Conservation (phyloP, 768 basidiomycete genomes). For the Lactarius sanguifluus region DNA sequence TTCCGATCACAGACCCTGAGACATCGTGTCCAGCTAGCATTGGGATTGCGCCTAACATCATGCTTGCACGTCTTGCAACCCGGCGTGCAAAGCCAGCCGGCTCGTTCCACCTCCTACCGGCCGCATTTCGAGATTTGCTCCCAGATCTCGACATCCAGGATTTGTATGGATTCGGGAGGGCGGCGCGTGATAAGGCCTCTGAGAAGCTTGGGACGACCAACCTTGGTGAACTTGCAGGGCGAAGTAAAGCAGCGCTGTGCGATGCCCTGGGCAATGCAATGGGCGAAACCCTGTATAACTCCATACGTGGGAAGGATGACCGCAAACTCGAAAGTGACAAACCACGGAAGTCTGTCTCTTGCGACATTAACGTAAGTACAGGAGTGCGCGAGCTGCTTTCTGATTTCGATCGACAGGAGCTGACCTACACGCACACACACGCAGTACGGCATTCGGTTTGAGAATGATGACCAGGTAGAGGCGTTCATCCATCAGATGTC, state of each 20-base stretch:
- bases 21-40: slow-evolving; percentile 66
- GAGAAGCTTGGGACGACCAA: slow-evolving; percentile 74
- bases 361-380: slow-evolving; percentile 85
- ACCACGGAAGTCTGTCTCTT: slow-evolving; percentile 86
- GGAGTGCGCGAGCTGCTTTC: neutral
- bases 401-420: slow-evolving; percentile 18
- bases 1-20: slow-evolving; percentile 12
- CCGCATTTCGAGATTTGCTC: slow-evolving; percentile 54
- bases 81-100: slow-evolving; percentile 89
- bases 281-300: slow-evolving; percentile 85
- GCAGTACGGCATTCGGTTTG: slow-evolving; percentile 95
- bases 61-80: slow-evolving; percentile 90
- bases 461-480: slow-evolving; percentile 77
- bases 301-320: slow-evolving; percentile 80
- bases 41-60: slow-evolving; percentile 88
- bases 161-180: slow-evolving; percentile 84
- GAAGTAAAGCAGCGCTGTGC: slow-evolving; percentile 63
- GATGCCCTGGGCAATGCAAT: slow-evolving; percentile 74
- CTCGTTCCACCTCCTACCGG: slow-evolving; percentile 67
- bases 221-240: slow-evolving; percentile 65
- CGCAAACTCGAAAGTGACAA: slow-evolving; percentile 79
- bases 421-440: slow-evolving; percentile 8
- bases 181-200: slow-evolving; percentile 71
- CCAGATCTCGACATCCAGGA: slow-evolving; percentile 73
- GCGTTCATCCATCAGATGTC: slow-evolving; percentile 76